phyloP scores from a whole-genome alignment of 805 yeast species.

The Candida nonsorbophila region DNA sequence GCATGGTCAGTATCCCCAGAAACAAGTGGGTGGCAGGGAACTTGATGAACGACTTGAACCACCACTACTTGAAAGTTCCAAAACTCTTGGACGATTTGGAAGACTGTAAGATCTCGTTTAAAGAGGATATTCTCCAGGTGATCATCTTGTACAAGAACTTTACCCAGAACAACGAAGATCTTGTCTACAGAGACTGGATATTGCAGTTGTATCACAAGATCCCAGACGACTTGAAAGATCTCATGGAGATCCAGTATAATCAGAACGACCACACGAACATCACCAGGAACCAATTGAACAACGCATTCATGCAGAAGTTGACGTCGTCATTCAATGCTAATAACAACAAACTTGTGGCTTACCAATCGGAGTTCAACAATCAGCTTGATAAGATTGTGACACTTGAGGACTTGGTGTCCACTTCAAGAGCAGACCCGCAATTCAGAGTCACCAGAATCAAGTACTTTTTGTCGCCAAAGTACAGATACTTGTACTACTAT shows the following conservation, averaged over 20 bases:
- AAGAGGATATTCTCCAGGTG: slow-evolving; percentile 60
- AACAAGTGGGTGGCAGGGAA: slow-evolving; percentile 33
- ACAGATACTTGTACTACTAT: slow-evolving; percentile 36
- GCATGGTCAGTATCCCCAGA: slow-evolving; percentile 64
- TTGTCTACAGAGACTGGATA: slow-evolving; percentile 61
- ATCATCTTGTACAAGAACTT: slow-evolving; percentile 44
- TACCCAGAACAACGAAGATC: slow-evolving; percentile 16
- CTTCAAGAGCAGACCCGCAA: slow-evolving; percentile 21
- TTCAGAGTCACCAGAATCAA: slow-evolving; percentile 16
- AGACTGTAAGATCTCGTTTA: slow-evolving; percentile 57
- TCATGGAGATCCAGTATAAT: slow-evolving; percentile 25
- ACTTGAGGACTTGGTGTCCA: slow-evolving; percentile 54
- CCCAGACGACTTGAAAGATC: slow-evolving; percentile 31
- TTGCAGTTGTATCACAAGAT: slow-evolving; percentile 44
- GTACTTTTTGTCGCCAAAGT: slow-evolving; percentile 30
- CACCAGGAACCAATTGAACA: slow-evolving; percentile 29
- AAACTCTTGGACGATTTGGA: slow-evolving; percentile 52
- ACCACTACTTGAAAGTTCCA: slow-evolving; percentile 51
- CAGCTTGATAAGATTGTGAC: slow-evolving; percentile 44
- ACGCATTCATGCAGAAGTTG: slow-evolving; percentile 44
- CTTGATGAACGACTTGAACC: slow-evolving; percentile 21
- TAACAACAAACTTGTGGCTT: slow-evolving; percentile 47
- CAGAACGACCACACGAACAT: slow-evolving; percentile 14
- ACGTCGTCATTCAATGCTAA: slow-evolving; percentile 49
- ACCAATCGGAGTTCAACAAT: slow-evolving; percentile 52